These are phyloP conservation scores for Tricholoma sp. DNA, from an alignment of 768 basidiomycete genomes.

Conservation along the genomic window DNA sequence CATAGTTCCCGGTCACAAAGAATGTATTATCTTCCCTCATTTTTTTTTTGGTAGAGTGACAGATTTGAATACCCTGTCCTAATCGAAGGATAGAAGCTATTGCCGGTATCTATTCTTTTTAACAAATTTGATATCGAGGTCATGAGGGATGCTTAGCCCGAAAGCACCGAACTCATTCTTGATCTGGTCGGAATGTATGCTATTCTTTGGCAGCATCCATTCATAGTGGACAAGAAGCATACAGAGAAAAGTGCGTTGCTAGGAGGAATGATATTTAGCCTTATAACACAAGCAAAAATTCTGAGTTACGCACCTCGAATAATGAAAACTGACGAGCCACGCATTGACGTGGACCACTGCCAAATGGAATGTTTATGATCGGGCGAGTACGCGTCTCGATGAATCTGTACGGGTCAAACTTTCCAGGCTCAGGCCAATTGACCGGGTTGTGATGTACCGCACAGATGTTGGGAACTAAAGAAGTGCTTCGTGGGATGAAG, in stretches of 20 bases:
- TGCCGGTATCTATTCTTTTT: conserved; percentile 5
- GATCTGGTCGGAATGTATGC: conserved; percentile 19
- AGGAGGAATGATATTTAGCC: neutral
- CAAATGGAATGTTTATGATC: conserved; percentile 25
- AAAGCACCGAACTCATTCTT: conserved; percentile 32
- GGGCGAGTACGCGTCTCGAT: conserved; percentile 9
- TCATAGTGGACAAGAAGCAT: conserved; percentile 31
- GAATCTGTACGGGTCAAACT: conserved; percentile 29
- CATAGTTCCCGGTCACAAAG: no score
- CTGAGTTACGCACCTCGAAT: conserved; percentile 14
- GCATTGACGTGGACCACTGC: conserved; percentile 28
- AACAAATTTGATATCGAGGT: conserved; percentile 26
- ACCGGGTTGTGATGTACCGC: conserved; percentile 25
- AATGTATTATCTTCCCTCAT: no score
- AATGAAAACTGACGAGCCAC: conserved; percentile 26
- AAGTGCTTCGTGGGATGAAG: conserved; percentile 23
- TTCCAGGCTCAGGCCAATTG: conserved; percentile 24
- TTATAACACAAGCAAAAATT: neutral
- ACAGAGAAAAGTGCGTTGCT: conserved; percentile 28
- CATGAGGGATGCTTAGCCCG: conserved; percentile 28
- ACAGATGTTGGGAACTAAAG: conserved; percentile 28
- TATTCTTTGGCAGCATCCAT: conserved; percentile 26
- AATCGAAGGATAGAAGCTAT: no score
- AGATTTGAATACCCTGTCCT: no score
- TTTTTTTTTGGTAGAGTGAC: no score